These are phyloP conservation scores for Lipomyces spencermartinsiae DNA, from an alignment of 805 yeast genomes.

Conservation along the genomic window DNA sequence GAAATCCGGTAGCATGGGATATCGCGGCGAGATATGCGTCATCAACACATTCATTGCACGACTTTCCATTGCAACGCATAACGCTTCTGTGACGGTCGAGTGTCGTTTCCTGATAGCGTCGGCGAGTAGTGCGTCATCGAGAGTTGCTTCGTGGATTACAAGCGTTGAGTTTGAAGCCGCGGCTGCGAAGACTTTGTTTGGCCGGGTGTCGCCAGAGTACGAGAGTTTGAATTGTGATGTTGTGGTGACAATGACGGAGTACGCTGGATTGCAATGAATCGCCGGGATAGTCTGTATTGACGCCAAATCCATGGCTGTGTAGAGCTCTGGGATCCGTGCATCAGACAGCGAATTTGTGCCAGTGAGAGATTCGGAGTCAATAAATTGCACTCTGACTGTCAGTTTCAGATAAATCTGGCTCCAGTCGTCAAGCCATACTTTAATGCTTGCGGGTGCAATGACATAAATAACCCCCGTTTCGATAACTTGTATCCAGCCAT, in stretches of 20 bases:
- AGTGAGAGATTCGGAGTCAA: conserved; percentile 6
- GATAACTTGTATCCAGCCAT: conserved; percentile 59
- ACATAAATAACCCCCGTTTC: conserved; percentile 54
- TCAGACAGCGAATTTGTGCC: not conserved
- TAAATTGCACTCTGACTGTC: conserved; percentile 9
- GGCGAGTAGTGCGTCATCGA: conserved; percentile 74
- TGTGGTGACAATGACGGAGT: conserved; percentile 66
- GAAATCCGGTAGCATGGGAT: conserved; percentile 51
- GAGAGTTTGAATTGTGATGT: conserved; percentile 64
- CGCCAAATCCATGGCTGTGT: conserved; percentile 45
- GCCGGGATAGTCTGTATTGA: conserved; percentile 72
- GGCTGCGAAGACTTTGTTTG: conserved; percentile 66
- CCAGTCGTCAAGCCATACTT: conserved; percentile 74
- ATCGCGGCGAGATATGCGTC: conserved; percentile 94
- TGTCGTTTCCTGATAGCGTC: conserved; percentile 87
- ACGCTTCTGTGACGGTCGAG: conserved; percentile 87
- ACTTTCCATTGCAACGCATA: conserved; percentile 73
- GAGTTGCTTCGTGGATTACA: conserved; percentile 90
- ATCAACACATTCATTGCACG: conserved; percentile 69
- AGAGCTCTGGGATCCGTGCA: conserved; percentile 21
- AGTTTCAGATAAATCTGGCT: conserved; percentile 49
- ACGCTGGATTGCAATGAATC: conserved; percentile 82
- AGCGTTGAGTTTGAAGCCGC: conserved; percentile 74
- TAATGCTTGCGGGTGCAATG: conserved; percentile 77
- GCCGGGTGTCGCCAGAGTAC: conserved; percentile 95